Base-by-base conservation (phyloP, 148 eudicot species). In the Mesembryanthemum crystallinum region DNA sequence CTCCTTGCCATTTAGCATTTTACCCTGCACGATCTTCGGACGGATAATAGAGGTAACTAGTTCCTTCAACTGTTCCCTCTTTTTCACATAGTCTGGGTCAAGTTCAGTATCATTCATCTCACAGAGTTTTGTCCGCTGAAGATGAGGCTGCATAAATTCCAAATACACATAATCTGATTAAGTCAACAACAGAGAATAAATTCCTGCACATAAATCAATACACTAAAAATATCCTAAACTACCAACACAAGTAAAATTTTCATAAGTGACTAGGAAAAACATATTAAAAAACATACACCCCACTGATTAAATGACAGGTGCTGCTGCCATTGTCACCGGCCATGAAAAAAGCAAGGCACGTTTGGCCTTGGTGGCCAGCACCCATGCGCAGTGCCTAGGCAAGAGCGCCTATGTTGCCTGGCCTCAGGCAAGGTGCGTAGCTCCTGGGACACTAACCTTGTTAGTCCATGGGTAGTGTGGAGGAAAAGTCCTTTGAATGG, bases 11-110 rank as follows among this genome's bases (percentile, higher is more conserved):
- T 88, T 95, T 35, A 90, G 84, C 80, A 78, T 65, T 86, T 90
- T 95, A 7, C 99, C 96, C 88, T 90, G 96, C 78, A 95, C 94
- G 62, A 91, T 83, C 84, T 95, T 95, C n/a, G 99, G 99, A 65
- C 88, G 92, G 69, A 85, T 77, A 47, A 92, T 57, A 71, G 94
- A 87, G 59, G 89, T 75, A 77, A 95, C 94, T 64, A 95, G 72
- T 69, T 86, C 81, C 83, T 90, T 95, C 83, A 95, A 70, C 71
- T 89, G 80, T 1, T 95, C 97, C 83, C 99, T 84, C 88, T 85
- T 95, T 73, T 79, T 87, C 66, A 95, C 92, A 79, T 95, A 95
- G 42, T 35, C 39, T 33, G 87, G 89, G 64, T 95, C 99, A 47
- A 95, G 97, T n/a, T 95, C 92, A 15, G 78, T 85, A 83, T 95